phyloP scores from a whole-genome alignment of 2,329 filamentous ascomycete species.

The Ampelomyces quisqualis region DNA sequence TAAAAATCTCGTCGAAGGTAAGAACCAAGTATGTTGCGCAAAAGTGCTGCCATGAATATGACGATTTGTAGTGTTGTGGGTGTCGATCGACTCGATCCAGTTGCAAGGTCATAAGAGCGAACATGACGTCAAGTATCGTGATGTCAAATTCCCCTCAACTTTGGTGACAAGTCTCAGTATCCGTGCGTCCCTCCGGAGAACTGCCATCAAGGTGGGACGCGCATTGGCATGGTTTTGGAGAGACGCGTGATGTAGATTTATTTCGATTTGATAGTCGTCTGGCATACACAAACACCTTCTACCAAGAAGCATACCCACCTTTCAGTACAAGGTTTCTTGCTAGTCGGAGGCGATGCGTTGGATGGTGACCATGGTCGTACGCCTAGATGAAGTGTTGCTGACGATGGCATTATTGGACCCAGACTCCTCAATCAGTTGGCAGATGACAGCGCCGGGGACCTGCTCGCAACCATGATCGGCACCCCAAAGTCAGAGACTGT shows the following conservation, averaged over 20 bases:
- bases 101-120: constrained; percentile 4
- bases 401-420: too few species aligned
- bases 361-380: too few species aligned
- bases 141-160: constrained; percentile 5
- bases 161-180: background rate
- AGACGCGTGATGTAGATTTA: constrained; percentile 1
- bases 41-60: too few species aligned
- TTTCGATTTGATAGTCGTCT: too few species aligned
- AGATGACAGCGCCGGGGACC: background rate
- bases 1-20: background rate
- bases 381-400: too few species aligned
- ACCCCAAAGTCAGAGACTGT: too few species aligned
- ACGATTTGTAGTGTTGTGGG: background rate
- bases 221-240: constrained; percentile 8
- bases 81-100: constrained; percentile 2
- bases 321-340: too few species aligned
- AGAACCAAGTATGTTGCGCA: background rate
- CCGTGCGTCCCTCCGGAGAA: constrained; percentile 7
- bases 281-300: too few species aligned
- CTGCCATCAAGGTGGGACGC: constrained; percentile 25
- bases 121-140: constrained; percentile 30
- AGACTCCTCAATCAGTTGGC: too few species aligned
- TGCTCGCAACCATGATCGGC: background rate
- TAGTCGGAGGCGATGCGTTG: too few species aligned
- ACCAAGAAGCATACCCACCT: too few species aligned